Conservation (phyloP, 208 protist species). For the Crithidia brevicula region DNA sequence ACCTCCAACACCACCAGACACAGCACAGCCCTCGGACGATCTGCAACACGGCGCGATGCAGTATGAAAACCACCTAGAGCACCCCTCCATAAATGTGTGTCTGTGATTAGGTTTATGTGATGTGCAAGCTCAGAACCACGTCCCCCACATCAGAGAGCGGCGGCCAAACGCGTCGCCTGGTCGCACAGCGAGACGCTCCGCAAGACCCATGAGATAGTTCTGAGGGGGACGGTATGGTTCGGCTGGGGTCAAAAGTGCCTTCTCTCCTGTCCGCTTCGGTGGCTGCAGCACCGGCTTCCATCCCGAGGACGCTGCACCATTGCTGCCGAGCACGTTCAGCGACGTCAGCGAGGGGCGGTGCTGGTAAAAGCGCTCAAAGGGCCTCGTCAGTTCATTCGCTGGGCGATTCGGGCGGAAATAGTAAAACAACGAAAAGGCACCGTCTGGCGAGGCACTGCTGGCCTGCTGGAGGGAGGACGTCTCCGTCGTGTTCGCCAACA, state of each 20-base stretch:
- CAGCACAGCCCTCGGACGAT: too few relatives aligned
- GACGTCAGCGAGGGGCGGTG: slow-evolving; percentile 51
- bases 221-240: slow-evolving; percentile 71
- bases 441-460: slow-evolving; percentile 11
- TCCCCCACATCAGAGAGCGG: slow-evolving; percentile 88
- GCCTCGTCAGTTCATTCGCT: slow-evolving; percentile 73
- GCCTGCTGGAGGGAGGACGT: slow-evolving; percentile 39
- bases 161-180: slow-evolving; percentile 83
- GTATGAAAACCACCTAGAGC: too few relatives aligned
- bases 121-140: slow-evolving; percentile 78
- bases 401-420: slow-evolving; percentile 85
- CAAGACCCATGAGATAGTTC: slow-evolving; percentile 88
- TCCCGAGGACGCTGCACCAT: not conserved
- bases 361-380: slow-evolving; percentile 76
- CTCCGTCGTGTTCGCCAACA: slow-evolving; percentile 34
- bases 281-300: slow-evolving; percentile 70
- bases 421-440: slow-evolving; percentile 74
- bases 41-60: too few relatives aligned
- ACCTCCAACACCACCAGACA: too few relatives aligned
- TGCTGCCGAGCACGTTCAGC: slow-evolving; percentile 20
- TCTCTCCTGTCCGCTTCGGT: slow-evolving; percentile 40
- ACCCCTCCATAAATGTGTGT: too few relatives aligned
- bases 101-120: too few relatives aligned
- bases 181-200: slow-evolving; percentile 79
- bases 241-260: slow-evolving; percentile 45